Evolutionary conservation across 139 green algal genomes (phyloP).

Genomic region (Yamagishiella unicocca): DNA sequence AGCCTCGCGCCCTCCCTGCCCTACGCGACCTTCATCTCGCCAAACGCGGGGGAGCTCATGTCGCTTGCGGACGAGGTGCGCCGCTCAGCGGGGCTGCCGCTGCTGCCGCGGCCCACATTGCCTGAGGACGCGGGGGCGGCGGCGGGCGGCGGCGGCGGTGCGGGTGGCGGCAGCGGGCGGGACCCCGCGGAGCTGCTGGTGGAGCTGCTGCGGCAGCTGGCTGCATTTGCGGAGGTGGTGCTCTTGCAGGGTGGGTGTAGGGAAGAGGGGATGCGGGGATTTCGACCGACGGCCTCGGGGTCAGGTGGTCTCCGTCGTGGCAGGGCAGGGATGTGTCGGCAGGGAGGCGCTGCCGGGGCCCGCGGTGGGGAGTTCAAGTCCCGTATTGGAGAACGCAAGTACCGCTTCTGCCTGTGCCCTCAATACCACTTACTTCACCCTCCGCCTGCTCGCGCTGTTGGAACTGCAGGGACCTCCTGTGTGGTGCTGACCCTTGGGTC

Average conservation of each 20-base stretch:
- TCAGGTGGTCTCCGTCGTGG: too few relatives aligned
- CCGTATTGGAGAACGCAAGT: too few relatives aligned
- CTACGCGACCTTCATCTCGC: conserved; percentile 60
- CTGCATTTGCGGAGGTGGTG: conserved; percentile 39
- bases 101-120: conserved; percentile 14
- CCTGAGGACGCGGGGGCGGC: neutral
- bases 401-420: too few relatives aligned
- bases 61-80: conserved; percentile 63
- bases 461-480: conserved; percentile 51
- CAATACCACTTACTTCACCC: too few relatives aligned
- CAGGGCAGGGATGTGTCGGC: too few relatives aligned
- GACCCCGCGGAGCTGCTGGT: neutral
- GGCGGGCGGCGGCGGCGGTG: neutral
- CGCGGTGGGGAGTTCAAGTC: too few relatives aligned
- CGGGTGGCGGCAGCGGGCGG: neutral
- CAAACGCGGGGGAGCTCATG: conserved; percentile 71
- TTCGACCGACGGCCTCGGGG: too few relatives aligned
- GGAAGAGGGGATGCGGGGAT: neutral
- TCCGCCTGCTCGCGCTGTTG: conserved; percentile 22
- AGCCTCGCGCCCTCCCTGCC: conserved; percentile 51
- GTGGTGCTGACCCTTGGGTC: conserved; percentile 74
- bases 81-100: conserved; percentile 15
- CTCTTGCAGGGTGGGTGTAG: conserved; percentile 45
- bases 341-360: too few relatives aligned
- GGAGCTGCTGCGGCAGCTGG: conserved; percentile 50